Conservation (phyloP, 2,329 filamentous ascomycete genomes). For the Hymenoscyphus albidus region DNA sequence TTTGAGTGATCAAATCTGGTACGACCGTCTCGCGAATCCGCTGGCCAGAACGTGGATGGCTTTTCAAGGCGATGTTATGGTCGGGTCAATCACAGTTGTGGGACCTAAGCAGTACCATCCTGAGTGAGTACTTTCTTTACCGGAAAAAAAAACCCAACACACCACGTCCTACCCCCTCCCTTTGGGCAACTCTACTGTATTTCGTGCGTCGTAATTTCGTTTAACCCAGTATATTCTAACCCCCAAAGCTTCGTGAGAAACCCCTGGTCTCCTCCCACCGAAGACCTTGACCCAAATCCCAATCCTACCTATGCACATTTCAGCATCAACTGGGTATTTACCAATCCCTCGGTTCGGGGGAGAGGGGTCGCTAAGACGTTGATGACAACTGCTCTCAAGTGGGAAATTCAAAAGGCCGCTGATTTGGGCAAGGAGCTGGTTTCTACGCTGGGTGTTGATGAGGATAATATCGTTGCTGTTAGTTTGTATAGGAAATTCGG, state of each 20-base stretch:
- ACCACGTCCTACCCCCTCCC: too few relatives aligned
- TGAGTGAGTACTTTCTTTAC: slow-evolving; percentile 12
- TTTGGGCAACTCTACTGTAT: too few relatives aligned
- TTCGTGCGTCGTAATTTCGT: not conserved
- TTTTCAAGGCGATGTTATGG: slow-evolving; percentile 28
- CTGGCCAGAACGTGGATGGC: slow-evolving; percentile 37
- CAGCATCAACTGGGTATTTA: slow-evolving; percentile 39
- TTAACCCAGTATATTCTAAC: not conserved
- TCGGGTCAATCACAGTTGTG: slow-evolving; percentile 35
- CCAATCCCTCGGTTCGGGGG: slow-evolving; percentile 36
- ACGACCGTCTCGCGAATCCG: slow-evolving; percentile 37
- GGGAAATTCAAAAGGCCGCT: slow-evolving; percentile 29
- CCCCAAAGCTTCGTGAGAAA: slow-evolving; percentile 12
- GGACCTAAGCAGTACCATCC: slow-evolving; percentile 31
- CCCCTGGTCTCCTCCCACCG: slow-evolving; percentile 21
- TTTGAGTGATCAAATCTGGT: slow-evolving; percentile 38
- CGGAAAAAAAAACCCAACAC: not conserved
- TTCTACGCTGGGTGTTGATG: slow-evolving; percentile 36
- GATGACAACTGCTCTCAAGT: slow-evolving; percentile 31
- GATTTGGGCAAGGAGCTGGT: slow-evolving; percentile 25
- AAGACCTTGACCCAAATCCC: not conserved
- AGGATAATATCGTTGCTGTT: slow-evolving; percentile 35
- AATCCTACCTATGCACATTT: slow-evolving; percentile 26
- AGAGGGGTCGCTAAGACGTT: slow-evolving; percentile 37
- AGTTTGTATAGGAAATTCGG: slow-evolving; percentile 38